These are phyloP conservation scores for Paecilomyces niveus DNA, from an alignment of 2,329 filamentous ascomycete species.

Conservation along the genomic window DNA sequence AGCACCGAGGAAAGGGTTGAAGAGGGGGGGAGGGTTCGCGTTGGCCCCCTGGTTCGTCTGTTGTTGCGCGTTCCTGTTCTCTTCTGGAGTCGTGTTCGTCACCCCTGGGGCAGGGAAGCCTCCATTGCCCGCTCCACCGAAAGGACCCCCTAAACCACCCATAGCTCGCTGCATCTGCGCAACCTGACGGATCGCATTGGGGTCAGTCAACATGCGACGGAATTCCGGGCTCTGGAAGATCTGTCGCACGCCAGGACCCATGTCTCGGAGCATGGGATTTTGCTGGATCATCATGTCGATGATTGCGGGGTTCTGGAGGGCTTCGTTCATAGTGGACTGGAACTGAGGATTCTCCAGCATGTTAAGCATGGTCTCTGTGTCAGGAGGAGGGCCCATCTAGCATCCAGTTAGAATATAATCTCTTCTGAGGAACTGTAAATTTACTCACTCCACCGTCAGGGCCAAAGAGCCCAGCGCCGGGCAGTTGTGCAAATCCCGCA, in stretches of 20 bases:
- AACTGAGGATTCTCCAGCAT: conserved; percentile 88
- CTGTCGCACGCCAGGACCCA: conserved; percentile 67
- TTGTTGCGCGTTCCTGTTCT: conserved; percentile 30
- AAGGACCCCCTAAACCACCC: conserved; percentile 43
- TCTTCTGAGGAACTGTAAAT: background rate
- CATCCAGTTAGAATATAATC: conserved; percentile 3
- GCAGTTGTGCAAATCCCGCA: conserved; percentile 83
- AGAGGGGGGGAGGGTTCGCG: conserved; percentile 37
- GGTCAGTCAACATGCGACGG: conserved; percentile 87
- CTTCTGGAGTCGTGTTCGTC: conserved; percentile 73
- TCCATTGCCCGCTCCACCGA: conserved; percentile 38
- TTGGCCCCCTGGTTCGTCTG: conserved; percentile 32
- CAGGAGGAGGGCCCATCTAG: conserved; percentile 83
- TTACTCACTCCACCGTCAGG: conserved; percentile 82
- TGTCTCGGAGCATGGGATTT: conserved; percentile 72
- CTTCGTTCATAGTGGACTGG: conserved; percentile 83
- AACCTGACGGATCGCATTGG: conserved; percentile 73
- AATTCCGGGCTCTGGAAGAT: conserved; percentile 85
- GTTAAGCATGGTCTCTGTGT: conserved; percentile 70
- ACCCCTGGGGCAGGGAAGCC: conserved; percentile 85
- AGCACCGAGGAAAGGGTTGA: conserved; percentile 26
- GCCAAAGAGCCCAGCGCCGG: conserved; percentile 81
- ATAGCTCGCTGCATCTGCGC: conserved; percentile 70
- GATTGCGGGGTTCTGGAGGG: conserved; percentile 89
- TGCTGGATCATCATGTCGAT: conserved; percentile 91